phyloP scores from a whole-genome alignment of 305 asterid genomes.

The Nicotiana rustica region DNA sequence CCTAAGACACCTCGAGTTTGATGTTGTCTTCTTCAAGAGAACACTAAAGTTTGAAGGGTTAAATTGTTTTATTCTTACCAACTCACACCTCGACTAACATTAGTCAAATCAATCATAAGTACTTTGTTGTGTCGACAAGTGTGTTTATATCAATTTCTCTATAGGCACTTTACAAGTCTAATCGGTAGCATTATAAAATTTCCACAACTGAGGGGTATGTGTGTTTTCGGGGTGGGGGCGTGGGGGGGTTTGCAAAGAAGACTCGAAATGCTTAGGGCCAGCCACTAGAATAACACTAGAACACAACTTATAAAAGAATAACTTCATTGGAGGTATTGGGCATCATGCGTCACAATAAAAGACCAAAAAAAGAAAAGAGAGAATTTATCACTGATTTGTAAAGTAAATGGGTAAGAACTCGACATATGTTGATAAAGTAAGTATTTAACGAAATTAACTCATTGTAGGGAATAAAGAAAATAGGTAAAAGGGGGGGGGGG shows the following conservation, averaged over 20 bases:
- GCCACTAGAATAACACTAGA: background rate
- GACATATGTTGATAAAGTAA: background rate
- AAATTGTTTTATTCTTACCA: background rate
- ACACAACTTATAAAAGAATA: background rate
- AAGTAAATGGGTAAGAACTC: background rate
- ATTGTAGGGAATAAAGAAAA: background rate
- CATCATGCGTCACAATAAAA: conserved; percentile 10
- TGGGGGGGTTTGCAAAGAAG: background rate
- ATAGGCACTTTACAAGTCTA: background rate
- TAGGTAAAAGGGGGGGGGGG: background rate
- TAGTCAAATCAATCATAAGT: background rate
- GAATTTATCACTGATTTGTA: background rate
- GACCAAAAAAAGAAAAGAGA: background rate
- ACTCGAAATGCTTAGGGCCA: background rate
- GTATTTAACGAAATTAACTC: background rate
- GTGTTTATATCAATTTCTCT: background rate
- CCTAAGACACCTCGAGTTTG: background rate
- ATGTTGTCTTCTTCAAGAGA: too few relatives aligned
- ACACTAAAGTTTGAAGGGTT: background rate
- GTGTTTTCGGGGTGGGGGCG: too few relatives aligned
- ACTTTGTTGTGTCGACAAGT: background rate
- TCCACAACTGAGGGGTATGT: too few relatives aligned
- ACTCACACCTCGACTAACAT: background rate
- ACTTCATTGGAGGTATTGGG: background rate
- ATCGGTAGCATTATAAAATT: too few relatives aligned